Base-by-base conservation (phyloP, 257 asterid genomes). In the Echium plantagineum region DNA sequence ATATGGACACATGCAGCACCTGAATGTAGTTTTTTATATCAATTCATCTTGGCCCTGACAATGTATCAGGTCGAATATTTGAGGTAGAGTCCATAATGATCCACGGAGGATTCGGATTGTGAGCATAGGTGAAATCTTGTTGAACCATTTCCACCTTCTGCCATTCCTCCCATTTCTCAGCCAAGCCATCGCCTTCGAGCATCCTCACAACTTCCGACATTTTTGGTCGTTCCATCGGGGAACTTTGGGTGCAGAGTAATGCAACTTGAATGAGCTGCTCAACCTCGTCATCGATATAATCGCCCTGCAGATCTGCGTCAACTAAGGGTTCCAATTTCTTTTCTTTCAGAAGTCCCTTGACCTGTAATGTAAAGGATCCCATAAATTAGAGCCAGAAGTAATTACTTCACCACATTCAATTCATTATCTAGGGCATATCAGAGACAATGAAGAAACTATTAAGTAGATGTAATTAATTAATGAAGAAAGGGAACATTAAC, bases 151-250 rank as follows among this genome's bases (percentile, higher is more conserved):
- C 97, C 57, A 84, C 94, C 78, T 83, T 82, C 72, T 89, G 95
- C 97, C 97, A 89, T 63, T 89, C 97, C 57, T 89, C 97, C 97
- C 97, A 89, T 72, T 89, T 80, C 89, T 89, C 95, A 0, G 94
- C 94, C 71, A 89, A 74, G n/a, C 97, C 95, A 55, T 89, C 97
- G 5, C 97, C 97, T 76, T 89, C 91, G 7, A 85, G 89, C 95
- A 90, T 90, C 66, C 95, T 75, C 32, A 90, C 95, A 0, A 90
- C 95, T 24, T 85, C 95, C 0, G 96, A 87, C 98, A 90, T 90
- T 67, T 85, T 90, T 48, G 96, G 98, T 26, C 98, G 95, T 67
- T 87, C 91, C 63, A 58, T 58, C 3, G 95, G 88, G 7, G 93
- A 73, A 49, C 83, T 69, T 71, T 76, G 86, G 2, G 98, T 77